phyloP scores from a whole-genome alignment of 176 grass and related monocot genomes.

The Avena atlantica region DNA sequence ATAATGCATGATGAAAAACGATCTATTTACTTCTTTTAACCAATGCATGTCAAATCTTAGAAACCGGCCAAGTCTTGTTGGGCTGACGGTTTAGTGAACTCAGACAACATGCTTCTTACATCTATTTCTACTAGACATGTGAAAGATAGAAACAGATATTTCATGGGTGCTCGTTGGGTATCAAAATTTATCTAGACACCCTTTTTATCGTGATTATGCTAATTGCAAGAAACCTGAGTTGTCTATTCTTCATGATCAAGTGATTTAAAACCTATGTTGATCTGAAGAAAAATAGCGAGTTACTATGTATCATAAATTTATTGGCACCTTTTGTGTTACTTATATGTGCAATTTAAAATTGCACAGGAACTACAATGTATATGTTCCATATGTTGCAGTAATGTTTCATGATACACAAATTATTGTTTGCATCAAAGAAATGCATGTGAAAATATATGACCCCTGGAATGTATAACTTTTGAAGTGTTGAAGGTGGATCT shows the following conservation, averaged over 20 bases:
- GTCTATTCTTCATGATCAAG: background rate
- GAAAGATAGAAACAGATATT: background rate
- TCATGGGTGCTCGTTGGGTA: background rate
- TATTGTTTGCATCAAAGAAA: background rate
- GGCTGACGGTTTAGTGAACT: too few relatives aligned
- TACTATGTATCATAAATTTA: background rate
- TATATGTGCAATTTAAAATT: background rate
- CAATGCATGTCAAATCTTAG: too few relatives aligned
- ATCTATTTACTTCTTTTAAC: too few relatives aligned
- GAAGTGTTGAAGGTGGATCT: background rate
- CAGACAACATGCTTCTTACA: too few relatives aligned
- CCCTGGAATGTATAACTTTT: background rate
- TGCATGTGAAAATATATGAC: background rate
- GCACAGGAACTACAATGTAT: background rate
- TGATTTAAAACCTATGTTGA: background rate
- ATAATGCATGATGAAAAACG: too few relatives aligned
- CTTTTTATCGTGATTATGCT: background rate
- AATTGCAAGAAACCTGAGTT: background rate
- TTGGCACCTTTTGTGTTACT: background rate
- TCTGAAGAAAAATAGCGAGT: background rate
- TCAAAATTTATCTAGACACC: background rate
- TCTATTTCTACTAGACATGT: too few relatives aligned
- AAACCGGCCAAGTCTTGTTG: too few relatives aligned
- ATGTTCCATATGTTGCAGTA: too few relatives aligned
- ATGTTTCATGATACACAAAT: background rate